Conservation (phyloP, 2,329 filamentous ascomycete genomes). For the Aspergillus neotritici region DNA sequence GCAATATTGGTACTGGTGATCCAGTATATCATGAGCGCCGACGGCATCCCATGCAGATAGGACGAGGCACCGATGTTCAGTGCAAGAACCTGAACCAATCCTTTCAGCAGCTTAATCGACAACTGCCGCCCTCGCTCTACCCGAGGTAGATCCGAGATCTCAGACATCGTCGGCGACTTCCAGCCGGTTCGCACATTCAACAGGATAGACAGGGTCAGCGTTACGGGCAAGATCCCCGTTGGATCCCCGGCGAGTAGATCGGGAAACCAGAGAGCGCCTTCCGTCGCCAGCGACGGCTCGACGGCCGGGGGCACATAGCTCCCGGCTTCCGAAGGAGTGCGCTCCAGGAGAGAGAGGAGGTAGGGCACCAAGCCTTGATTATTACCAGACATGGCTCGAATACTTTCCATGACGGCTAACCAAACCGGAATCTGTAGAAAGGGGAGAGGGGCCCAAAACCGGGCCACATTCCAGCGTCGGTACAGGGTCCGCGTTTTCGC, state of each 20-base stretch:
- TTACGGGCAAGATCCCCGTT: slow-evolving; percentile 44
- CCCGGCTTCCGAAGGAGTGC: slow-evolving; percentile 8
- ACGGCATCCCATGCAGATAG: slow-evolving; percentile 35
- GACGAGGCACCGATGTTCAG: slow-evolving; percentile 33
- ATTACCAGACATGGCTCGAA: slow-evolving; percentile 45
- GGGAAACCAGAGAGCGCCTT: slow-evolving; percentile 58
- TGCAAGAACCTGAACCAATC: slow-evolving; percentile 33
- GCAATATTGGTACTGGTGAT: slow-evolving; percentile 42
- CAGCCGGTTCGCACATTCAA: slow-evolving; percentile 40
- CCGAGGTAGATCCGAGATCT: slow-evolving; percentile 23
- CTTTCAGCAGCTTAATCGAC: slow-evolving; percentile 23
- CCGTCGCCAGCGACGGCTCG: slow-evolving; percentile 48
- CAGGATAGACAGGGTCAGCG: slow-evolving; percentile 46
- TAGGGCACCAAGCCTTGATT: slow-evolving; percentile 37
- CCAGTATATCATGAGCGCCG: slow-evolving; percentile 48
- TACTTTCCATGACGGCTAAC: slow-evolving; percentile 43
- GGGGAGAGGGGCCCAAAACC: slow-evolving; percentile 28
- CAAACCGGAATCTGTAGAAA: slow-evolving; percentile 44
- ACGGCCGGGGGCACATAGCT: slow-evolving; percentile 24
- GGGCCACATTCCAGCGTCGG: slow-evolving; percentile 29
- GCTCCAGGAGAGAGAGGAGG: slow-evolving; percentile 25
- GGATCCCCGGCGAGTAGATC: slow-evolving; percentile 53
- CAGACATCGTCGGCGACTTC: slow-evolving; percentile 15
- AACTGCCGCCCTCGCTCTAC: slow-evolving; percentile 21
- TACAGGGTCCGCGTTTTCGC: slow-evolving; percentile 26